Evolutionary conservation across 2,329 filamentous ascomycete genomes (phyloP).

Genomic region (Scedosporium boydii): DNA sequence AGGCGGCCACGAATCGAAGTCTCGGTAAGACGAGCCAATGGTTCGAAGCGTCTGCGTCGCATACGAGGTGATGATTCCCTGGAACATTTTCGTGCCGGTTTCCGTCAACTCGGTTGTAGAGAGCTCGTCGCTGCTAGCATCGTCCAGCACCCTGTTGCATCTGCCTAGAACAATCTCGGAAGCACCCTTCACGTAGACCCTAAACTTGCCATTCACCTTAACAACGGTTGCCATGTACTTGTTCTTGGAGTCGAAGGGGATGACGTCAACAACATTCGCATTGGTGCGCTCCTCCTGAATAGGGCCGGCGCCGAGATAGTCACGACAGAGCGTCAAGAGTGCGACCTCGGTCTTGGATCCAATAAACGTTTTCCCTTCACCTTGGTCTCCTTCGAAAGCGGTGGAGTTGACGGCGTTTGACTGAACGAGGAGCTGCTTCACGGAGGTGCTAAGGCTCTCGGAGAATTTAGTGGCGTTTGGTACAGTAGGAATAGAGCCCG

Average conservation of each 20-base stretch:
- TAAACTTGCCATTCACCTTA: slow-evolving; percentile 29
- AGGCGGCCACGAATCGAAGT: slow-evolving; percentile 69
- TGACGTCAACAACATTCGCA: slow-evolving; percentile 36
- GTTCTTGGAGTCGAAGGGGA: slow-evolving; percentile 44
- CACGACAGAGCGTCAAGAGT: slow-evolving; percentile 37
- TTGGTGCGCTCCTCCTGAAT: slow-evolving; percentile 35
- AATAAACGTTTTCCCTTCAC: slow-evolving; percentile 34
- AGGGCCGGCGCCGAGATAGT: slow-evolving; percentile 38
- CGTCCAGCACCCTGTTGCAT: slow-evolving; percentile 26
- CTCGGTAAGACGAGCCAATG: slow-evolving; percentile 66
- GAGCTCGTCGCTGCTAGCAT: slow-evolving; percentile 40
- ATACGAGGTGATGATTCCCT: slow-evolving; percentile 9
- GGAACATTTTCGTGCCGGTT: slow-evolving; percentile 30
- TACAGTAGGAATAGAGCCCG: slow-evolving; percentile 13
- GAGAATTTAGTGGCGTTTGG: slow-evolving; percentile 25
- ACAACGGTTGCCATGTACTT: slow-evolving; percentile 49
- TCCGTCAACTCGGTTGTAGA: slow-evolving; percentile 42
- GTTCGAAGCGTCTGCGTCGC: slow-evolving; percentile 48
- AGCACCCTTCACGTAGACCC: slow-evolving; percentile 43
- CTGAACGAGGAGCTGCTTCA: slow-evolving; percentile 23
- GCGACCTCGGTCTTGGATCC: slow-evolving; percentile 50
- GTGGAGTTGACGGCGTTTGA: slow-evolving; percentile 48
- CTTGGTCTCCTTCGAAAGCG: slow-evolving; percentile 42
- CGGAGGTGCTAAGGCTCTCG: slow-evolving; percentile 1
- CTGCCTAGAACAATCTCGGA: slow-evolving; percentile 42